These are phyloP conservation scores for Cymbopogon citratus DNA, from an alignment of 176 grass and related monocot genomes.

Conservation along the genomic window DNA sequence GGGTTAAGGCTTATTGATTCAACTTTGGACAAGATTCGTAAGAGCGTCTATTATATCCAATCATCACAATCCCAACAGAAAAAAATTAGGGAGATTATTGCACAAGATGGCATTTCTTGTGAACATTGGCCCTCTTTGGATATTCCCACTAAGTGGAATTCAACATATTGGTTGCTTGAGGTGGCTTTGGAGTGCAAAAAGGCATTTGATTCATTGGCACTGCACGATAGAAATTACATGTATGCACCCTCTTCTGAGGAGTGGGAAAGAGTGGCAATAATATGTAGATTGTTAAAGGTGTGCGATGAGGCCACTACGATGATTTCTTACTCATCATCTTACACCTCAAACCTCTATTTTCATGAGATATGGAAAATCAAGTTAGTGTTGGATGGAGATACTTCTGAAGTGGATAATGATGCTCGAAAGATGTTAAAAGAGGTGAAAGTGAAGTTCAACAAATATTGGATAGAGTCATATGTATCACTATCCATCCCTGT, in stretches of 20 bases:
- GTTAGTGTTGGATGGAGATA: not conserved
- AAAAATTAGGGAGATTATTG: not conserved
- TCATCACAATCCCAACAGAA: not conserved
- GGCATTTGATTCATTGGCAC: not conserved
- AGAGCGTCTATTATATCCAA: not conserved
- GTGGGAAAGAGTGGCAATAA: not conserved
- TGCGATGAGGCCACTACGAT: not conserved
- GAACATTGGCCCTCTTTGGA: not conserved
- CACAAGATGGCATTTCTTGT: not conserved
- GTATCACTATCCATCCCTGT: not conserved
- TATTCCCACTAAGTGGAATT: not conserved
- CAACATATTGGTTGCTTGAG: constrained; percentile 1
- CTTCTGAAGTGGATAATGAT: not conserved
- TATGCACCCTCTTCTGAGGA: not conserved
- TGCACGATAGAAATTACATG: not conserved
- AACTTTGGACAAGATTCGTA: not conserved
- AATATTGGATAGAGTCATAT: not conserved
- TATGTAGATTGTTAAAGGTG: not conserved
- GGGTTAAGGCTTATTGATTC: not conserved
- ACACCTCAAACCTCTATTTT: constrained; percentile 1
- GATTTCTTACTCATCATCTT: not conserved
- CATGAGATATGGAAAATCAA: constrained; percentile 17
- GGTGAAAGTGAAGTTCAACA: not conserved
- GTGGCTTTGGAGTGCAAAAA: not conserved
- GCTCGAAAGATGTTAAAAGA: not conserved